Evolutionary conservation across 257 asterid genomes (phyloP).

Genomic region (Solanum paucissectum): DNA sequence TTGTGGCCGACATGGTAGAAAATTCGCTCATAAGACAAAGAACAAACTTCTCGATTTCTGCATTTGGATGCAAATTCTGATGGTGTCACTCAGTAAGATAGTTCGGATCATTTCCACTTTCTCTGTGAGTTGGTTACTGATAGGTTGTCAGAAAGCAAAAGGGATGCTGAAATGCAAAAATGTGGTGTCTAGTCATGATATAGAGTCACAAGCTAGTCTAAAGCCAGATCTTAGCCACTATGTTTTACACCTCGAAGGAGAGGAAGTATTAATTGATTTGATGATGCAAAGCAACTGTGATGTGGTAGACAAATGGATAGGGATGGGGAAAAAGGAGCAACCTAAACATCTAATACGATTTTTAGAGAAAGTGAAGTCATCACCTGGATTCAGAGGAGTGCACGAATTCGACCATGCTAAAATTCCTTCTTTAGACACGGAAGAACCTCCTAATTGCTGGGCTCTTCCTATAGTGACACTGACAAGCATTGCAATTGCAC

Average conservation of each 20-base stretch:
- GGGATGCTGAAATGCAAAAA: constrained; percentile 16
- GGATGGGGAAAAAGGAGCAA: constrained; percentile 50
- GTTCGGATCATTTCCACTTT: constrained; percentile 44
- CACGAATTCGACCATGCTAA: constrained; percentile 37
- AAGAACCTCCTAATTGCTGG: constrained; percentile 79
- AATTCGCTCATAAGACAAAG: constrained; percentile 27
- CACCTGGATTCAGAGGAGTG: constrained; percentile 44
- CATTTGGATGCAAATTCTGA: constrained; percentile 37
- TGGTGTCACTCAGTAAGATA: constrained; percentile 51
- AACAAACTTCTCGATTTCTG: constrained; percentile 30
- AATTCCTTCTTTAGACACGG: constrained; percentile 45
- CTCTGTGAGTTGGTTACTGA: constrained; percentile 20
- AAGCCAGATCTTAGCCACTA: constrained; percentile 42
- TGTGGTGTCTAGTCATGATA: constrained; percentile 8
- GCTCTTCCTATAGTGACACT: constrained; percentile 73
- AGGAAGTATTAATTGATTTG: constrained; percentile 51
- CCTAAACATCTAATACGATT: constrained; percentile 41
- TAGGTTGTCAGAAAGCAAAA: constrained; percentile 16
- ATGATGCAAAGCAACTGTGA: constrained; percentile 46
- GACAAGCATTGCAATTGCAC: constrained; percentile 25
- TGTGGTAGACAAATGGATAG: constrained; percentile 46
- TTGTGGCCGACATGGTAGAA: constrained; percentile 29
- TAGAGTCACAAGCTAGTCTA: constrained; percentile 13
- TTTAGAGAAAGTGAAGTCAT: constrained; percentile 29
- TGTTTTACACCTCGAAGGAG: constrained; percentile 76